phyloP scores from a whole-genome alignment of 2,329 filamentous ascomycete species.

The Phyllosticta citribraziliensis region DNA sequence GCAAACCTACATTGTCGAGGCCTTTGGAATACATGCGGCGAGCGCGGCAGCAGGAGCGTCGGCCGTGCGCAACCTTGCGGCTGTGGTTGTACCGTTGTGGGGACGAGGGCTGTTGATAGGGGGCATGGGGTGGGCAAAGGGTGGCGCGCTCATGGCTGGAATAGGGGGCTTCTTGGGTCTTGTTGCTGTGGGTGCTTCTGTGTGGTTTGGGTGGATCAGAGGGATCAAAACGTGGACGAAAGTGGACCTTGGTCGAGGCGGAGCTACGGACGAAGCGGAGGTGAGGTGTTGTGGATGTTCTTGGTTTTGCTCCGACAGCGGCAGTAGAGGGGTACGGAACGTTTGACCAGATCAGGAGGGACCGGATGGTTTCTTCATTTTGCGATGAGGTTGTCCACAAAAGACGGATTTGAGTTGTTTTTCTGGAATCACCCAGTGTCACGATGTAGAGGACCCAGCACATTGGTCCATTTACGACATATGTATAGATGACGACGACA shows the following conservation, averaged over 20 bases:
- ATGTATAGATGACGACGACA: too few relatives aligned
- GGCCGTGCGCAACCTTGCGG: neutral
- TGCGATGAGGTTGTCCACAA: neutral
- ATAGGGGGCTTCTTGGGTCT: neutral
- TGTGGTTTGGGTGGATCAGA: neutral
- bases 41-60: neutral
- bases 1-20: slow-evolving; percentile 47
- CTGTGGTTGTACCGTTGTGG: neutral
- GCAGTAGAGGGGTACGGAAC: neutral
- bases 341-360: neutral
- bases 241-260: neutral
- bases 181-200: neutral
- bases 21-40: neutral
- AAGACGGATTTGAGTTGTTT: too few relatives aligned
- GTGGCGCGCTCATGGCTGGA: neutral
- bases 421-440: fast-evolving
- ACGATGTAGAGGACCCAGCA: too few relatives aligned
- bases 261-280: neutral
- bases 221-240: neutral
- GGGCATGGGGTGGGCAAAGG: neutral
- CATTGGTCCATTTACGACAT: too few relatives aligned
- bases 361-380: neutral
- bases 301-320: neutral
- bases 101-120: neutral
- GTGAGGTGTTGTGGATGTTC: neutral